These are phyloP conservation scores for Botrytis byssoidea DNA, from an alignment of 2,329 filamentous ascomycete species.

Conservation along the genomic window DNA sequence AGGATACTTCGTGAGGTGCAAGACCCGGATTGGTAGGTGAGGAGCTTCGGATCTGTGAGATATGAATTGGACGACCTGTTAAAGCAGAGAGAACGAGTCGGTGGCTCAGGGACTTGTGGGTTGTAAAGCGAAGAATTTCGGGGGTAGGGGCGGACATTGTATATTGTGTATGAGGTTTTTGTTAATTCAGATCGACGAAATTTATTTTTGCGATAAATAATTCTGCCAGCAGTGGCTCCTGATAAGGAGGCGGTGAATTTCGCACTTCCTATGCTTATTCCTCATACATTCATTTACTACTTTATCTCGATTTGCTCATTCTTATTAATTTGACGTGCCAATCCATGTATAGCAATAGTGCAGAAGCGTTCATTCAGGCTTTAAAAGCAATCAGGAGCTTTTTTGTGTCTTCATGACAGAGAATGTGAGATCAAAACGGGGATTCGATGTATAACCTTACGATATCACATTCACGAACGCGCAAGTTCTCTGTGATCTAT, in stretches of 20 bases:
- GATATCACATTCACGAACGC: not conserved
- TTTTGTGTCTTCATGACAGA: not conserved
- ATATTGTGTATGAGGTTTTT: conserved; percentile 14
- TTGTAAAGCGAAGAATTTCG: conserved; percentile 70
- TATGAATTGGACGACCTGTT: conserved; percentile 83
- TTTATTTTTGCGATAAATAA: conserved; percentile 21
- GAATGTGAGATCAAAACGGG: not conserved
- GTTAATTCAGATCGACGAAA: conserved; percentile 12
- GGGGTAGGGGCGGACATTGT: conserved; percentile 38
- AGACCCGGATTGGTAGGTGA: conserved; percentile 87
- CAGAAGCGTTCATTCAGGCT: not conserved
- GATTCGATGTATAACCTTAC: not conserved
- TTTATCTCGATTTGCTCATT: not conserved
- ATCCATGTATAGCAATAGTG: not conserved
- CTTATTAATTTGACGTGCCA: too few relatives aligned
- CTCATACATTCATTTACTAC: not conserved
- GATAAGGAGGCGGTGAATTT: conserved; percentile 17
- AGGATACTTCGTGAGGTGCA: conserved; percentile 88
- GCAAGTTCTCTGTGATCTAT: not conserved
- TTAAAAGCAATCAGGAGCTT: not conserved
- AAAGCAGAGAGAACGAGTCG: conserved; percentile 88
- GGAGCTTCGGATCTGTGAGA: conserved; percentile 87
- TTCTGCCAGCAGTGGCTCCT: not conserved
- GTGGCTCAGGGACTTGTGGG: conserved; percentile 77
- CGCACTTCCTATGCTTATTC: not conserved